phyloP scores from a whole-genome alignment of 345 rosid genomes.

The Eutrema yunnanense region DNA sequence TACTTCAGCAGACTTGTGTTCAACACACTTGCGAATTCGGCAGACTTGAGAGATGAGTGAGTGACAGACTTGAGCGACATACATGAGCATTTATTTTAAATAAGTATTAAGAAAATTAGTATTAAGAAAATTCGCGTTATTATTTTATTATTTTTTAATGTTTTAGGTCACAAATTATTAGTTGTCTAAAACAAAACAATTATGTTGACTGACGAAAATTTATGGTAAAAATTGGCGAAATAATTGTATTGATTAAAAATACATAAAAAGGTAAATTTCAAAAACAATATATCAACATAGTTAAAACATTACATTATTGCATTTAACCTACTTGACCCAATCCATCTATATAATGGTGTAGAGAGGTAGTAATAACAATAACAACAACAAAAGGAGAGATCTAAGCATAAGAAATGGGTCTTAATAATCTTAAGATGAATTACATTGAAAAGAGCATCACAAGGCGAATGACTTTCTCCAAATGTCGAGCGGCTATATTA shows the following conservation, averaged over 20 bases:
- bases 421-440: constrained; percentile 36
- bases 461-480: constrained; percentile 44
- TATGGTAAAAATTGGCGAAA: background rate
- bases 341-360: background rate
- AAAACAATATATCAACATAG: background rate
- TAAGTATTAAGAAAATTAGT: too few species aligned
- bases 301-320: background rate
- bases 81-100: too few species aligned
- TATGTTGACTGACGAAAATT: background rate
- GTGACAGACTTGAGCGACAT: too few species aligned
- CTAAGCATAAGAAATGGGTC: constrained; percentile 7
- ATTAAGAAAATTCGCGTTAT: too few species aligned
- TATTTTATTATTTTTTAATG: too few species aligned
- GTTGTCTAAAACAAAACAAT: background rate
- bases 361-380: background rate
- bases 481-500: constrained; percentile 32
- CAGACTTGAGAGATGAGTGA: too few species aligned
- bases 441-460: constrained; percentile 28
- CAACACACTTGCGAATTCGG: too few species aligned
- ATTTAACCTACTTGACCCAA: background rate
- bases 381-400: background rate
- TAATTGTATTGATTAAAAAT: too few species aligned
- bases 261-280: accelerated
- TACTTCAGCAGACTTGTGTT: too few species aligned
- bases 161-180: background rate